Evolutionary conservation across 805 yeast species (phyloP).

Genomic region (Candida ovalis): DNA sequence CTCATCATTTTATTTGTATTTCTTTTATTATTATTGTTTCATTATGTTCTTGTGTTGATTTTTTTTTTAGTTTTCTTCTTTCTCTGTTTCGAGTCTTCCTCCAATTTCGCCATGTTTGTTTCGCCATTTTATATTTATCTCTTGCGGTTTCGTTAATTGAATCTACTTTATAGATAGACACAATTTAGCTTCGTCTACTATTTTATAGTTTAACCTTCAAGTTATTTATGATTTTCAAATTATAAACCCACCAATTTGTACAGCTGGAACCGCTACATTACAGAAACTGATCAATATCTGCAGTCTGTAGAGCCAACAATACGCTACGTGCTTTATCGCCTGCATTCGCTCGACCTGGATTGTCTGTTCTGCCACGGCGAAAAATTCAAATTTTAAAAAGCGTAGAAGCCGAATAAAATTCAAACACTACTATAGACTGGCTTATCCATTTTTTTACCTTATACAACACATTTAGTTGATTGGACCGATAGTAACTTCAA

Average conservation of each 20-base stretch:
- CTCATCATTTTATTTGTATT: neutral
- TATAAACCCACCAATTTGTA: too few relatives aligned
- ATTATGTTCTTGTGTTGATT: neutral
- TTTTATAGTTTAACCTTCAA: neutral
- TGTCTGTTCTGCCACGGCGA: too few relatives aligned
- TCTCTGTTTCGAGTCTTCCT: neutral
- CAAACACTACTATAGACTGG: neutral
- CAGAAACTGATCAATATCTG: too few relatives aligned
- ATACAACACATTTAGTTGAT: neutral
- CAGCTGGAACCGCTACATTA: too few relatives aligned
- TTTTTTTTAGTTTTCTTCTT: neutral
- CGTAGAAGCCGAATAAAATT: neutral
- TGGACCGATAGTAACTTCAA: neutral
- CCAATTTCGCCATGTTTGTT: neutral
- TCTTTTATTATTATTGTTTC: neutral
- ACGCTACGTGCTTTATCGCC: too few relatives aligned
- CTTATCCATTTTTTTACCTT: too few relatives aligned
- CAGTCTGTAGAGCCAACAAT: too few relatives aligned
- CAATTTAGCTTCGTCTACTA: neutral
- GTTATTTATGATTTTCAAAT: too few relatives aligned
- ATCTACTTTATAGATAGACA: too few relatives aligned
- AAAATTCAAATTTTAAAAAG: too few relatives aligned
- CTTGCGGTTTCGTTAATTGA: neutral
- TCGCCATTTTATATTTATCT: neutral
- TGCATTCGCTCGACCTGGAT: too few relatives aligned